phyloP scores from a whole-genome alignment of 2,329 filamentous ascomycete species.

The Waltergamsia citrina region DNA sequence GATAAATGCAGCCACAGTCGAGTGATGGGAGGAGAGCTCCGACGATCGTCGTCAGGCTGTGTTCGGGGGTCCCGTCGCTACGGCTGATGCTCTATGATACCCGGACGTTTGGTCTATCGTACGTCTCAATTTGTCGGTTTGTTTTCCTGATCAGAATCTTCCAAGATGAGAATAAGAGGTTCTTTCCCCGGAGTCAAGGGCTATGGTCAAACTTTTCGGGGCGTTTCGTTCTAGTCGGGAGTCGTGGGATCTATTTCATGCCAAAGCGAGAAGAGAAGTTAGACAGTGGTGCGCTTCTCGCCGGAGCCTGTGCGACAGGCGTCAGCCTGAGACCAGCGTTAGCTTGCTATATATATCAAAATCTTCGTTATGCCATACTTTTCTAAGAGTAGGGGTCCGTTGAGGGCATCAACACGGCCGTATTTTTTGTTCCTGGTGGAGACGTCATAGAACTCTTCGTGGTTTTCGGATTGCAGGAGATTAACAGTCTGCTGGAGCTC shows the following conservation, averaged over 20 bases:
- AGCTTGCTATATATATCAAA: constrained; percentile 8
- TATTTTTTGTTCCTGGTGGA: constrained; percentile 88
- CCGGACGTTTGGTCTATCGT: too few relatives aligned
- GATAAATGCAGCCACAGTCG: neutral
- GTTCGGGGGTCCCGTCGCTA: too few relatives aligned
- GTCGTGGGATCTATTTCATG: too few relatives aligned
- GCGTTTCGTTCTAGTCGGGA: too few relatives aligned
- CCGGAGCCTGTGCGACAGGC: constrained; percentile 48
- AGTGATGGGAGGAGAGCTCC: too few relatives aligned
- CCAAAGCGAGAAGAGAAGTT: constrained; percentile 71
- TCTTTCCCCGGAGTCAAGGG: too few relatives aligned
- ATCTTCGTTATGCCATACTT: constrained; percentile 49
- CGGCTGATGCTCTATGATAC: too few relatives aligned
- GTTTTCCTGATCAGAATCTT: too few relatives aligned
- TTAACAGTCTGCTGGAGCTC: constrained; percentile 89
- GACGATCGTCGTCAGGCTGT: neutral
- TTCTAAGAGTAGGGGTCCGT: constrained; percentile 81
- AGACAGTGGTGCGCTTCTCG: constrained; percentile 53
- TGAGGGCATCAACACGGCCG: constrained; percentile 81
- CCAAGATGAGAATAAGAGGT: too few relatives aligned
- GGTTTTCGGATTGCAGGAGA: constrained; percentile 77
- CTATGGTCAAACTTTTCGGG: neutral
- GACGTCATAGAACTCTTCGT: constrained; percentile 96
- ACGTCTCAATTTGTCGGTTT: too few relatives aligned
- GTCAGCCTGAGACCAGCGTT: constrained; percentile 44